Evolutionary conservation across 2,329 filamentous ascomycete species (phyloP), one percentile per base, ranked within the genome.

Genomic region (Verticillium albo-atrum): DNA sequence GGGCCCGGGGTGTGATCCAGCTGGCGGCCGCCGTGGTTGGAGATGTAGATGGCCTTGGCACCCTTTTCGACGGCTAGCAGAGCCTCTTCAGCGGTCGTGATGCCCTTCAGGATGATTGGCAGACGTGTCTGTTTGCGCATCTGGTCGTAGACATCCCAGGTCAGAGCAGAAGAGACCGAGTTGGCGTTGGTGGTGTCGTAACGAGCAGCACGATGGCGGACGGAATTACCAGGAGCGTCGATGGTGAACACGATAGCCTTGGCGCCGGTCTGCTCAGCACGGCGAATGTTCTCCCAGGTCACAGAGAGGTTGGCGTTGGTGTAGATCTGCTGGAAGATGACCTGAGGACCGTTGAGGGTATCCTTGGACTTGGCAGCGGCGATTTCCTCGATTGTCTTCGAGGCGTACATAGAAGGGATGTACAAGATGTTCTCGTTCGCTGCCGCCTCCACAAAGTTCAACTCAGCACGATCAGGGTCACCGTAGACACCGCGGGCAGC

Each of bases 371-470:
- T 71, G 58, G 64, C 67, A 27, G 65, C 65, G 25, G 64, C 68
- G 37, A 75, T 72, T 55, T 72, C 65, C 56, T 75, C 72, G 47
- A 75, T 74, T 2, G 71, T 67, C 63, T 70, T 71, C 53, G 67
- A 66, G 0, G 72, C 68, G 37, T 72, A 73, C 50, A 72, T 32
- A 5, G 17, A 35, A 35, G 12, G 28, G 9, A 32, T 72, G 63
- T 82, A 82, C 35, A 82, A 71, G 50, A 82, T 77, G 52, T 78
- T 70, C 34, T 75, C 77, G 6, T 71, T 70, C 4, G 71, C 77
- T 9, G 80, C 75, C 25, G 75, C 78, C 63, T 77, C 72, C 34
- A 78, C 74, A 58, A 83, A 71, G 63, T 80, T 80, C n/a, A 76
- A 63, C 67, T 82, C 80, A 17, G 70, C 79, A n/a, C 56, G 58